Evolutionary conservation across 1,139 yeast species (phyloP), one percentile per base, ranked within the genome.

Genomic region (Pichia sp.): DNA sequence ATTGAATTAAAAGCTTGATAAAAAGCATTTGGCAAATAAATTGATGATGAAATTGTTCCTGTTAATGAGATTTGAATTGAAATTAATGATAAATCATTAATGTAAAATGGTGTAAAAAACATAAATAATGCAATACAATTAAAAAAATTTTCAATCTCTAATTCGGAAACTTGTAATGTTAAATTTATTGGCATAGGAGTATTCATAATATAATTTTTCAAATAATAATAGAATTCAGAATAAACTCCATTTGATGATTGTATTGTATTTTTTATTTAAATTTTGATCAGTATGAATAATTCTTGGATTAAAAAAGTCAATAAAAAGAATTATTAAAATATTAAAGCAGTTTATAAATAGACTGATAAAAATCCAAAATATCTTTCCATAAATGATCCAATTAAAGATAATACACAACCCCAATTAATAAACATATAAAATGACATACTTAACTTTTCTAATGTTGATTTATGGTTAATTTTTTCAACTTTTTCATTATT

Each of bases 361-460:
- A 90, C 92, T 35, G 81, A 73, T 90, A 90, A 85, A 67, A 76
- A 85, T 38, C 90, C 94, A 52, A 80, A 71, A 51, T 76, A 65
- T 61, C 81, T 71, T 55, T 82, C 92, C 57, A 80, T 66, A 59
- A 82, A 81, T 6, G 92, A 80, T 26, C 95, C 83, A 37, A 90
- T 89, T 52, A 87, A 72, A 49, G 85, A 82, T 50, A 86, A 74
- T 55, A 87, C 73, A 9, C 94, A 80, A 44, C 96, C n/a, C 54
- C 84, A 67, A 62, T 87, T 87, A 62, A 87, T 82, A 59, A 86
- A 74, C 76, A 87, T 73, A 66, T 87, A 87, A 65, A 87, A 87
- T 33, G 82, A 69, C 71, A 84, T 74, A 51, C 87, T 81, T 66
- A 87, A 74, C 62, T 85, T 75, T 67, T 84, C 87, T 49, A 84